phyloP scores from a whole-genome alignment of 2,329 filamentous ascomycete genomes.

The Sphaerostilbella broomeana region DNA sequence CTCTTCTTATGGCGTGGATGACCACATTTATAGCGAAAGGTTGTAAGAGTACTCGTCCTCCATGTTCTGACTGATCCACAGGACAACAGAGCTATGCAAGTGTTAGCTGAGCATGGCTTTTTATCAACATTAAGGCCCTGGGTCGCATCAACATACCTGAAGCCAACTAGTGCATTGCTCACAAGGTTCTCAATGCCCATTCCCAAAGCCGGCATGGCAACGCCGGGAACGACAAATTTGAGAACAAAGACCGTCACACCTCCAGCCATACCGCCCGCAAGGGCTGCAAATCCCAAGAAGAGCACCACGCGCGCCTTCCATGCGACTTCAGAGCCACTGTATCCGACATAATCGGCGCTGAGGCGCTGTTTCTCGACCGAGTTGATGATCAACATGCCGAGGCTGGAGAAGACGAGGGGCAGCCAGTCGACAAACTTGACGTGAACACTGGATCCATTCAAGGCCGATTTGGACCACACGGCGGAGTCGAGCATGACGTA shows the following conservation, averaged over 20 bases:
- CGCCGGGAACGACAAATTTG: constrained; percentile 53
- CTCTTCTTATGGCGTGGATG: too few relatives aligned
- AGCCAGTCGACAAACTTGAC: constrained; percentile 65
- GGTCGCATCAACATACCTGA: constrained; percentile 53
- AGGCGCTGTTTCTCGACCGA: constrained; percentile 61
- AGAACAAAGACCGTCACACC: constrained; percentile 63
- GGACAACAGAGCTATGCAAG: constrained; percentile 47
- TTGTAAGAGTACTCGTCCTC: constrained; percentile 67
- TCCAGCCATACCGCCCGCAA: constrained; percentile 62
- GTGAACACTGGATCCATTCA: constrained; percentile 54
- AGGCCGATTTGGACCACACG: constrained; percentile 56
- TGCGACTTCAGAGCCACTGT: constrained; percentile 56
- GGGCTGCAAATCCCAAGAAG: constrained; percentile 58
- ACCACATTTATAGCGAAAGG: constrained; percentile 49
- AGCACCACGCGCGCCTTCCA: constrained; percentile 64
- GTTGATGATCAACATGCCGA: constrained; percentile 68
- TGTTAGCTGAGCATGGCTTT: too few relatives aligned
- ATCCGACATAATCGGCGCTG: constrained; percentile 56
- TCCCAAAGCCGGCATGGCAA: constrained; percentile 52
- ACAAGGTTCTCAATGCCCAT: constrained; percentile 64
- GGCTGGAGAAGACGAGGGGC: constrained; percentile 58
- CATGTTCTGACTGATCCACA: constrained; percentile 67
- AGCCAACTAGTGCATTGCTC: constrained; percentile 55
- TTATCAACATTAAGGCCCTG: too few relatives aligned
- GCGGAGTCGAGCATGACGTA: constrained; percentile 62